Percentiles rank a stretch among this genome's conserved stretches.
These are phyloP conservation scores for Extremus antarcticus DNA, from an alignment of 495 filamentous ascomycete genomes.

Conservation along the genomic window DNA sequence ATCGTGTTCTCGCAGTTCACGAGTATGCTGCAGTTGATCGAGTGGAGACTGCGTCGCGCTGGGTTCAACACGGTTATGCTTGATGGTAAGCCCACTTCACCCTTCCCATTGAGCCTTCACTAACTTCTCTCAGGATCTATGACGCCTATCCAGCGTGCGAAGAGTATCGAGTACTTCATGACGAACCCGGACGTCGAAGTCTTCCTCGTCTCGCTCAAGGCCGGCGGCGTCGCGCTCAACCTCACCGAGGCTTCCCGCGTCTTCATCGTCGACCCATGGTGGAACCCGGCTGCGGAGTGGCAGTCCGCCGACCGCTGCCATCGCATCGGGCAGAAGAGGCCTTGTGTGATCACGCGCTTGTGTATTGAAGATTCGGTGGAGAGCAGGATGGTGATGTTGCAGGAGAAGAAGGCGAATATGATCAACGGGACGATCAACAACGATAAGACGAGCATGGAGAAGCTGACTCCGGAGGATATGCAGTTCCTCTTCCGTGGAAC, in stretches of 20 bases:
- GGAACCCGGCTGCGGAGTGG: conserved; percentile 55
- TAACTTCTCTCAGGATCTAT: conserved; percentile 81
- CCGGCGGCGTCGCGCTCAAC: conserved; percentile 90
- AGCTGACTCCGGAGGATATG: conserved; percentile 80
- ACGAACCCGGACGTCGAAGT: conserved; percentile 83
- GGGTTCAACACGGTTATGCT: conserved; percentile 97
- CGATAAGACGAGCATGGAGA: conserved; percentile 77
- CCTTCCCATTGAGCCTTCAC: background rate
- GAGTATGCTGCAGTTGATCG: conserved; percentile 66
- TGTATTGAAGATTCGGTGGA: conserved; percentile 96
- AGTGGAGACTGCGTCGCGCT: conserved; percentile 88
- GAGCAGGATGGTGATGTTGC: conserved; percentile 81
- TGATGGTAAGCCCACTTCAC: background rate
- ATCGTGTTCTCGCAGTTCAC: conserved; percentile 67
- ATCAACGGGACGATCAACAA: conserved; percentile 92
- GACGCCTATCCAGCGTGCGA: conserved; percentile 84
- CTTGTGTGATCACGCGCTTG: conserved; percentile 85
- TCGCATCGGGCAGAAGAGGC: conserved; percentile 86
- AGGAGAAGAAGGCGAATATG: conserved; percentile 96
- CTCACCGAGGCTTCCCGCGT: conserved; percentile 87
- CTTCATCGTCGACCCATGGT: conserved; percentile 86
- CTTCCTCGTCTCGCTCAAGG: conserved; percentile 89
- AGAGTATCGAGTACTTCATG: conserved; percentile 92
- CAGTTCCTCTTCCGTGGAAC: conserved; percentile 82
- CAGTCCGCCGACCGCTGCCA: conserved; percentile 90